Percentiles rank a stretch among this genome's conserved stretches.
phyloP scores from a whole-genome alignment of 495 filamentous ascomycete species.

The Elasticomyces elasticus region DNA sequence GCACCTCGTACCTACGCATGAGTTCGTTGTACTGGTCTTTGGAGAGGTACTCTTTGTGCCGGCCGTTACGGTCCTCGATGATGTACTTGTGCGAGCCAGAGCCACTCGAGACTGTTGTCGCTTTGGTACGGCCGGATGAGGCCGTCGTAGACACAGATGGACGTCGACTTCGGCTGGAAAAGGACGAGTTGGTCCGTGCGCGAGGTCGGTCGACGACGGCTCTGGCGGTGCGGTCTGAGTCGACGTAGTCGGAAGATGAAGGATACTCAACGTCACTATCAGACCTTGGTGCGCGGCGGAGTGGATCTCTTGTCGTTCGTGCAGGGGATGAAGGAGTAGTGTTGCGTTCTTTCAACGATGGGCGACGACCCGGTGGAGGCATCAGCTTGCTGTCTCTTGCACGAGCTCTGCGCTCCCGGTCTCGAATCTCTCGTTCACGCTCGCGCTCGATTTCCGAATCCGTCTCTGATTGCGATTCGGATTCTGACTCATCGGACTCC shows the following conservation, averaged over 20 bases:
- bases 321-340: background rate
- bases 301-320: background rate
- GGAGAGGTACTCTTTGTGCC: constrained; percentile 9
- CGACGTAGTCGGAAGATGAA: constrained; percentile 10
- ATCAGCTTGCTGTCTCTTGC: constrained; percentile 7
- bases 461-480: background rate
- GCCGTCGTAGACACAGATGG: constrained; percentile 16
- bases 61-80: constrained; percentile 7
- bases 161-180: constrained; percentile 11
- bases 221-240: constrained; percentile 13
- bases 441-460: constrained; percentile 7
- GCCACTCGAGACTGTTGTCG: constrained; percentile 12
- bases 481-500: constrained; percentile 6
- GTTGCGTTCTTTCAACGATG: constrained; percentile 7
- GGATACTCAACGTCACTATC: constrained; percentile 7
- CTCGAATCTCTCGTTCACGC: background rate
- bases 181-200: constrained; percentile 6
- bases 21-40: constrained; percentile 5
- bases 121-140: constrained; percentile 14
- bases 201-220: background rate
- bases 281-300: constrained; percentile 2
- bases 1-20: background rate
- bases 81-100: constrained; percentile 10
- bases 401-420: background rate
- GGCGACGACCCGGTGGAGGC: constrained; percentile 8